Evolutionary conservation across 208 protist species (phyloP).

Genomic region (Acanthamoeba triangularis): DNA sequence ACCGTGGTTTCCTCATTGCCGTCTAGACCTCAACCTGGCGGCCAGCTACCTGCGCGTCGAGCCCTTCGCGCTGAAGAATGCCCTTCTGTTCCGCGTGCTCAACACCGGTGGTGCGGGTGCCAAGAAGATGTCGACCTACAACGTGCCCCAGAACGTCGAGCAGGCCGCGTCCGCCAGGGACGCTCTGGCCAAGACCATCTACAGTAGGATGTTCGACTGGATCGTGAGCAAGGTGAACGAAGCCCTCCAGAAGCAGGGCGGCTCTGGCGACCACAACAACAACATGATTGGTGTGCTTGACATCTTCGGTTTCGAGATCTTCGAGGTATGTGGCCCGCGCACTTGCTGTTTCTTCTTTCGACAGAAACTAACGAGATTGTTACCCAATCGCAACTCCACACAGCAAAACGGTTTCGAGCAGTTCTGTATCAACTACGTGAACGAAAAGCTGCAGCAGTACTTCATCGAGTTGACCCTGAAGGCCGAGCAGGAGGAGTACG

Average conservation of each 20-base stretch:
- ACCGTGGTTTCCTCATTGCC: constrained; percentile 85
- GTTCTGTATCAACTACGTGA: constrained; percentile 93
- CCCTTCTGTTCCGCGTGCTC: constrained; percentile 75
- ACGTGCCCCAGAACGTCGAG: constrained; percentile 72
- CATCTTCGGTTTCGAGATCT: constrained; percentile 92
- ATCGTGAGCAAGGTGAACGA: constrained; percentile 89
- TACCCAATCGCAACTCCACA: neutral
- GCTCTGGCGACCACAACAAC: neutral
- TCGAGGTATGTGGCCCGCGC: constrained; percentile 76
- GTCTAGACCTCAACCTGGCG: constrained; percentile 58
- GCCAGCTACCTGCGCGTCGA: constrained; percentile 72
- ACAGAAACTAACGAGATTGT: neutral
- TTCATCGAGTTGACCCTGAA: constrained; percentile 90
- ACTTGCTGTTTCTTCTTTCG: constrained; percentile 39
- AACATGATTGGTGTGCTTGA: constrained; percentile 83
- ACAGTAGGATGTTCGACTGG: constrained; percentile 89
- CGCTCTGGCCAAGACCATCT: constrained; percentile 89
- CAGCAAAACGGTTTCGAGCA: constrained; percentile 92
- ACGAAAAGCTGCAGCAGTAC: constrained; percentile 88
- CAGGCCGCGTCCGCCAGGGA: constrained; percentile 81
- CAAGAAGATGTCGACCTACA: constrained; percentile 92
- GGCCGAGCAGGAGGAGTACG: constrained; percentile 96
- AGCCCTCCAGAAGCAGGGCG: constrained; percentile 51
- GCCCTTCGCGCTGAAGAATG: constrained; percentile 71
- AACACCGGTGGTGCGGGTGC: constrained; percentile 75